Evolutionary conservation across 208 protist species (phyloP), one percentile per base, ranked within the genome.

Genomic region (Dictyostelium gargantuum): DNA sequence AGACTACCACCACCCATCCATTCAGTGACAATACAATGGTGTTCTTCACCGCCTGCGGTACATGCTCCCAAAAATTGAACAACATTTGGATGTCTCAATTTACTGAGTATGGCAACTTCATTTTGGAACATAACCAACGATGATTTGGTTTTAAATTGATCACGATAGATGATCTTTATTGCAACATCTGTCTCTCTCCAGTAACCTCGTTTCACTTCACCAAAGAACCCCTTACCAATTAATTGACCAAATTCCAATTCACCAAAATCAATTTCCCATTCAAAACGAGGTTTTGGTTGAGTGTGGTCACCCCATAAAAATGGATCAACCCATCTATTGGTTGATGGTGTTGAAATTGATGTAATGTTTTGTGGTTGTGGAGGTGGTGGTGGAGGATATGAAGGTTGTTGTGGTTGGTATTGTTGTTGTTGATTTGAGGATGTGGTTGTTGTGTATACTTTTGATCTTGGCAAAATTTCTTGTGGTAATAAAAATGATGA

Each of bases 171-270:
- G 42, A 92, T 73, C 40, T 92, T 92, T 26, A 92, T 84, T 38
- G 86, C 86, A 48, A 92, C 86, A 77, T 92, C 77, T 13, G 75
- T 75, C 38, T 76, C 75, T 84, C 77, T 84, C 86, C 86, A 92
- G 44, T 48, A 66, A 42, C 76, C 86, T 48, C 66, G 56, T 54
- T 84, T 82, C 21, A 92, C 86, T 61, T 85, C 86, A 77, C 86
- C 86, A 92, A 92, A 92, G 38, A 85, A 92, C 46, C 86, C 86
- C 54, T 92, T 92, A 44, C 86, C 86, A 38, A 92, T 52, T 1
- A 68, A 2, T 76, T 58, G 48, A n/a, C 77, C 76, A 81, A 92
- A 84, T 68, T 85, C 76, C 2, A 92, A 46, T 17, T 81, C 75
- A 11, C 32, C 29, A 35, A 46, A 92, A 44, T 63, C 76, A 42